A percentile compares a stretch with the other conserved stretches of the same genome.
Evolutionary conservation across 2,329 filamentous ascomycete species (phyloP).

Genomic region (Diaporthe sp.): DNA sequence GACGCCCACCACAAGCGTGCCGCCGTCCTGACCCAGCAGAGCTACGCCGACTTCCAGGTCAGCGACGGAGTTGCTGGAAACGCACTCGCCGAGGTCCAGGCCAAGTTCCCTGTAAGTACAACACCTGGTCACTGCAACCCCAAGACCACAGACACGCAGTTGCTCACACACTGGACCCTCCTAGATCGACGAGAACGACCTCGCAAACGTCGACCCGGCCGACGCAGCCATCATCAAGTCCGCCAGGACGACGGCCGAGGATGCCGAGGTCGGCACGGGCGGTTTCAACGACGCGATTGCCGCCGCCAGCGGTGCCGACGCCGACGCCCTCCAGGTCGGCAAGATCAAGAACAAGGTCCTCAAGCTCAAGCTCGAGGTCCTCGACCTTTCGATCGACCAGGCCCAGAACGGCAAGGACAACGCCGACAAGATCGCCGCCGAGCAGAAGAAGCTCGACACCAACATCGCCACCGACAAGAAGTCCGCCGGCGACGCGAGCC

Average conservation of each 20-base stretch:
- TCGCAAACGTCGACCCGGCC: slow-evolving; percentile 59
- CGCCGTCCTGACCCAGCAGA: slow-evolving; percentile 47
- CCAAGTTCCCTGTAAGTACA: slow-evolving; percentile 64
- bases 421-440: slow-evolving; percentile 57
- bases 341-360: slow-evolving; percentile 55
- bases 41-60: slow-evolving; percentile 60
- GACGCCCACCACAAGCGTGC: slow-evolving; percentile 46
- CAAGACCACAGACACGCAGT: background rate
- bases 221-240: slow-evolving; percentile 66
- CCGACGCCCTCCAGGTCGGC: slow-evolving; percentile 57
- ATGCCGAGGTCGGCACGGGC: slow-evolving; percentile 63
- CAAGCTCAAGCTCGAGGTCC: slow-evolving; percentile 67
- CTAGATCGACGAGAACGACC: slow-evolving; percentile 59
- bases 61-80: slow-evolving; percentile 66
- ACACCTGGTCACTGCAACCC: background rate
- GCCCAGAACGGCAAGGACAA: slow-evolving; percentile 61
- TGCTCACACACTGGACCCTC: slow-evolving; percentile 11
- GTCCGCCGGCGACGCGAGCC: slow-evolving; percentile 52
- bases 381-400: slow-evolving; percentile 64
- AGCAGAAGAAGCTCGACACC: slow-evolving; percentile 66
- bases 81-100: slow-evolving; percentile 65
- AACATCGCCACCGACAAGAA: slow-evolving; percentile 60
- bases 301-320: slow-evolving; percentile 57
- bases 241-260: slow-evolving; percentile 64
- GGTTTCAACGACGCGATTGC: slow-evolving; percentile 68